Base-by-base conservation (phyloP, 192 early-diverging fungal species). In the Coemansia sp. region DNA sequence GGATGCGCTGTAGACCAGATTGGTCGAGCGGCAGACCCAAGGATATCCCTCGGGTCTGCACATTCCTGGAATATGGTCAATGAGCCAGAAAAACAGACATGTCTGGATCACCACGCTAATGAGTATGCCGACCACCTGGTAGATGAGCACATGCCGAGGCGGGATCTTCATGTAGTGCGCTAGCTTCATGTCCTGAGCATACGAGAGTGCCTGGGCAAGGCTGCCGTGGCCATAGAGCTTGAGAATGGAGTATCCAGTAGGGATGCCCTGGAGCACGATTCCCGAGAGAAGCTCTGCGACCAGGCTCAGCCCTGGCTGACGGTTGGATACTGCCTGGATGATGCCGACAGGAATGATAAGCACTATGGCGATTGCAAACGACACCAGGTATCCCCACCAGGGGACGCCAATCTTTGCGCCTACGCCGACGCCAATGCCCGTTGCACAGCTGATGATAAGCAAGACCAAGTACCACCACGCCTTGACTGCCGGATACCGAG, bases 91-190 rank as follows among this genome's bases (percentile, higher is more conserved):
- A 32, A 89, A 87, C 37, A 91, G 86, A 9, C 83, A 85, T 17
- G 91, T 84, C 59, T 92, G 89, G 14, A 93, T 75, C 38, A 89
- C 71, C 5, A 88, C 90, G 52, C 90, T 91, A 33, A 89, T 66
- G 7, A 92, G 62, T 2, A 91, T 94, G 17, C 92, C 91, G 17
- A 82, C 59, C 11, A 88, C 74, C 71, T 96, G 94, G 74, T 88
- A 89, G 35, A 83, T 65, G 41, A 96, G 89, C 83, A 96, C 90
- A 32, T 90, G 84, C 41, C 91, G 84, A 14, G 95, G 95, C 56
- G 93, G 89, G 5, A 93, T 85, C 78, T 93, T 93, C 88, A 92
- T 90, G 66, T 93, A 93, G 65, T 91, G 90, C 4, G 89, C 92
- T 7, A 93, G 80, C 72, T 92, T 93, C 66, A 92, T 79, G 65